These are phyloP conservation scores for Ustilago curta DNA, from an alignment of 1,284 basidiomycete genomes.

Conservation along the genomic window DNA sequence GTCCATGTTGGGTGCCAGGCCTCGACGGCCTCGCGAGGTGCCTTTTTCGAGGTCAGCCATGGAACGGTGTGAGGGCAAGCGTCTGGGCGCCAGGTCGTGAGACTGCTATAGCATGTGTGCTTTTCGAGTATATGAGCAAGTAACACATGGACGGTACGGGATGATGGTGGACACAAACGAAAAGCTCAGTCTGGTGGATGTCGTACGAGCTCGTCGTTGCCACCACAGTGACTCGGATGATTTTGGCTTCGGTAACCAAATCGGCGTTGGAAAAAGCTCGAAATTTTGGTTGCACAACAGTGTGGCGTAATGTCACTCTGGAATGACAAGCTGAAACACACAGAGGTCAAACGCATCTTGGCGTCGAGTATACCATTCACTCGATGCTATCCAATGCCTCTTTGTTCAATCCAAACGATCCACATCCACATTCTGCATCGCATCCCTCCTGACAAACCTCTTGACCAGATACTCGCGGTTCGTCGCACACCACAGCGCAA, in stretches of 20 bases:
- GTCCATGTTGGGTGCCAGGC: neutral
- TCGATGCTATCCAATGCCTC: too few relatives aligned
- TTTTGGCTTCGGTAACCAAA: neutral
- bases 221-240: neutral
- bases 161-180: neutral
- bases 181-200: constrained; percentile 1
- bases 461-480: constrained; percentile 24
- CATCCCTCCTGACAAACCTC: constrained; percentile 11
- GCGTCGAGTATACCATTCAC: too few relatives aligned
- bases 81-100: neutral
- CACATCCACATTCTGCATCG: neutral
- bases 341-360: too few relatives aligned
- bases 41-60: constrained; percentile 11
- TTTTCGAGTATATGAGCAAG: neutral
- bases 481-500: constrained; percentile 27
- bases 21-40: neutral
- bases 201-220: constrained; percentile 2
- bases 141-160: neutral
- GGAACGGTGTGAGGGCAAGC: neutral
- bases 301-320: constrained; percentile 2
- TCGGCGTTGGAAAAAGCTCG: neutral
- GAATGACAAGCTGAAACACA: constrained; percentile 11
- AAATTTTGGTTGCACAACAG: neutral
- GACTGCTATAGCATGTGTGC: neutral
- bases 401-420: constrained; percentile 26